Percentiles rank a stretch among this genome's conserved stretches.
phyloP scores from a whole-genome alignment of 1,284 basidiomycete species.

The Ustilago xerochloae region DNA sequence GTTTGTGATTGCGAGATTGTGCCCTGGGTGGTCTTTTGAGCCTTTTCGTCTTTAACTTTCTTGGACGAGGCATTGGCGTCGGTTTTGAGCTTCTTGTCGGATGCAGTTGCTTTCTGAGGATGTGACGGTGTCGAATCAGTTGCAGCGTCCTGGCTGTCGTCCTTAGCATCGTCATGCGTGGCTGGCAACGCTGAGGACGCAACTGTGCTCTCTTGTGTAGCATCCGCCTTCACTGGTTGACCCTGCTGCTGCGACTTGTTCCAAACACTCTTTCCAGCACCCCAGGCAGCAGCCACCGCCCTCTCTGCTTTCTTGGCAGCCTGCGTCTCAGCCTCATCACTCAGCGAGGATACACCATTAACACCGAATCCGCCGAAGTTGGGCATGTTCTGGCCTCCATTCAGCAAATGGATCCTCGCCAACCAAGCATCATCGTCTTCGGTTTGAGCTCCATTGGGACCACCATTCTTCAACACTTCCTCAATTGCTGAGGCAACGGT shows the following conservation, averaged over 20 bases:
- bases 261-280: conserved; percentile 49
- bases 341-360: conserved; percentile 21
- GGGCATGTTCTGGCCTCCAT: conserved; percentile 60
- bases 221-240: conserved; percentile 9
- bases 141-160: not conserved
- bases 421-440: conserved; percentile 62
- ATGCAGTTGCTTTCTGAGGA: not conserved
- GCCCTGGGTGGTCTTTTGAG: conserved; percentile 18
- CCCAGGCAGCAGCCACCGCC: conserved; percentile 47
- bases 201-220: not conserved
- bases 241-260: conserved; percentile 35
- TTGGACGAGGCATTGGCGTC: conserved; percentile 1
- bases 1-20: not conserved
- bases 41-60: conserved; percentile 6
- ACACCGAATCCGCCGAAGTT: conserved; percentile 37
- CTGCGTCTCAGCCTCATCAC: conserved; percentile 28
- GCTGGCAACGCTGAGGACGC: not conserved
- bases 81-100: not conserved
- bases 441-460: conserved; percentile 25
- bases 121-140: not conserved
- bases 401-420: conserved; percentile 58
- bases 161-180: not conserved
- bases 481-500: conserved; percentile 46
- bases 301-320: conserved; percentile 49
- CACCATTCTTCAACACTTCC: conserved; percentile 36